phyloP scores from a whole-genome alignment of 306 rosid genomes.

The Corylus americana region DNA sequence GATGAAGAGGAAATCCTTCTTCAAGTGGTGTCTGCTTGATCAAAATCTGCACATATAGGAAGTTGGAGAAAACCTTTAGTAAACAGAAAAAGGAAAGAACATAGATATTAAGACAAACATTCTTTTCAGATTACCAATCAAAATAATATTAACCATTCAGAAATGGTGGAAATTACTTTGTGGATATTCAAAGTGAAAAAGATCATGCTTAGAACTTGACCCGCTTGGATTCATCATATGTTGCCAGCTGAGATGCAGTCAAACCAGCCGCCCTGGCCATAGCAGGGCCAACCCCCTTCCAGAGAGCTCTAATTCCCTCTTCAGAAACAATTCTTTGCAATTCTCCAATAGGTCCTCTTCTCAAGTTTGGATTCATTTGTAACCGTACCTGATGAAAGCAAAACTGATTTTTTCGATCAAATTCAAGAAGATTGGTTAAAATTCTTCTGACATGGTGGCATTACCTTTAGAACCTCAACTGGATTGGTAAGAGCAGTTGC shows the following conservation, averaged over 20 bases:
- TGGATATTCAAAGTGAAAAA: conserved; percentile 42
- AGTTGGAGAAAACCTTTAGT: conserved; percentile 18
- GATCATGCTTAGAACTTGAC: conserved; percentile 58
- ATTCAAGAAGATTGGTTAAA: conserved; percentile 4
- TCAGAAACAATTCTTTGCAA: conserved; percentile 59
- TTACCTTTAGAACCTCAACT: conserved; percentile 88
- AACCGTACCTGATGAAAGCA: conserved; percentile 70
- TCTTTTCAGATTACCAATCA: conserved; percentile 15
- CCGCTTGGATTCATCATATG: conserved; percentile 96
- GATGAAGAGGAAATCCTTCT: conserved; percentile 83
- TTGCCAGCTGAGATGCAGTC: conserved; percentile 91
- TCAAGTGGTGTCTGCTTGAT: conserved; percentile 60
- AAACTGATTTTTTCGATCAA: conserved; percentile 31
- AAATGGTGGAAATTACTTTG: conserved; percentile 39
- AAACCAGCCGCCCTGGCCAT: conserved; percentile 89
- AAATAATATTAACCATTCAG: conserved; percentile 18
- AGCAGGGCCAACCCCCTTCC: conserved; percentile 98
- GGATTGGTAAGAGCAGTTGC: conserved; percentile 93
- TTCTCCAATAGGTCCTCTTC: conserved; percentile 62
- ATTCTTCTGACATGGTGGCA: conserved; percentile 5
- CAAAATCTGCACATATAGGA: conserved; percentile 61
- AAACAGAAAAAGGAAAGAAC: background rate
- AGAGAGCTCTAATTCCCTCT: conserved; percentile 82
- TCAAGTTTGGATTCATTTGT: conserved; percentile 77
- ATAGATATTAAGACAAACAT: conserved; percentile 2